Evolutionary conservation across 129 eudicot species (phyloP).

Genomic region (Flaveria bidentis): DNA sequence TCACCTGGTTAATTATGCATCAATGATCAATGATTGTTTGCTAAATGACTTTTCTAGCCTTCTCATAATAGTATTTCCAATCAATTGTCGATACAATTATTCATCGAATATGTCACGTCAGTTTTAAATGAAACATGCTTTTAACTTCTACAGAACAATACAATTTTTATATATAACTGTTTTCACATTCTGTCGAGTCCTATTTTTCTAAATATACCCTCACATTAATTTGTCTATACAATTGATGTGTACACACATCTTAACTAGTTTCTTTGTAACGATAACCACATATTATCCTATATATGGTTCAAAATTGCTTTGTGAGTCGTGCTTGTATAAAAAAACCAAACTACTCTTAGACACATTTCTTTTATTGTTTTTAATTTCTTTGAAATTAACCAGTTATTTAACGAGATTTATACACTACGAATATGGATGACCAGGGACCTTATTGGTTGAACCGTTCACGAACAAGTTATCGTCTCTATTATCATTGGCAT

Average conservation of each 20-base stretch:
- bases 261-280: too few relatives aligned
- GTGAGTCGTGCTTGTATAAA: neutral
- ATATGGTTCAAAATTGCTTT: too few relatives aligned
- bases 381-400: constrained; percentile 16
- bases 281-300: too few relatives aligned
- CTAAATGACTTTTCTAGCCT: constrained; percentile 32
- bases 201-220: too few relatives aligned
- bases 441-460: constrained; percentile 56
- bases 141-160: too few relatives aligned
- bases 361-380: neutral
- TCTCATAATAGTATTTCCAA: constrained; percentile 12
- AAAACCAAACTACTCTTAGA: constrained; percentile 19
- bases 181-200: too few relatives aligned
- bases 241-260: too few relatives aligned
- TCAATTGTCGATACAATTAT: neutral
- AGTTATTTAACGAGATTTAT: constrained; percentile 62
- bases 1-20: constrained; percentile 33
- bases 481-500: constrained; percentile 33
- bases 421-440: constrained; percentile 63
- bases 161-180: too few relatives aligned
- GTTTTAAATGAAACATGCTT: too few relatives aligned
- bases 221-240: too few relatives aligned
- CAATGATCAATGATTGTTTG: constrained; percentile 39
- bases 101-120: too few relatives aligned
- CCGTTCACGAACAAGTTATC: too few relatives aligned